Evolutionary conservation across 1,284 basidiomycete species (phyloP).

Genomic region (Sanghuangporus baumii): DNA sequence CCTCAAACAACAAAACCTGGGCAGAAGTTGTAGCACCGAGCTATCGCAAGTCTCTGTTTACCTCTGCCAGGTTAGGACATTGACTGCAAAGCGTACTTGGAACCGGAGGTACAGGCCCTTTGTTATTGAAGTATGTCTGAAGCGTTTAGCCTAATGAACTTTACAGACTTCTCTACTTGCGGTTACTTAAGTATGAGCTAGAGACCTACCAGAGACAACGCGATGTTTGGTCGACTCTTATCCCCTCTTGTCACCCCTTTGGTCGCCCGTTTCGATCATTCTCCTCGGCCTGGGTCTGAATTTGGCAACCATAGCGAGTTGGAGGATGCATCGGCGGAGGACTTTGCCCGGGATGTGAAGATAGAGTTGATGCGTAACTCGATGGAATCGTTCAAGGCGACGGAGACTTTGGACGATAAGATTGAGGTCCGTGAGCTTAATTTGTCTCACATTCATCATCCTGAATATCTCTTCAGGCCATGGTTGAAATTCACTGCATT

Average conservation of each 20-base stretch:
- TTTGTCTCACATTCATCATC: background rate
- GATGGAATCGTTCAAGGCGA: slow-evolving; percentile 58
- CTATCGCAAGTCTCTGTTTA: too few species aligned
- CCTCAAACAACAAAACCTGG: too few species aligned
- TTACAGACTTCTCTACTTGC: background rate
- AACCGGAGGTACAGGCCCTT: too few species aligned
- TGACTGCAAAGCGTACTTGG: too few species aligned
- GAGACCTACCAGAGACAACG: background rate
- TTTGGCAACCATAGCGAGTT: slow-evolving; percentile 29
- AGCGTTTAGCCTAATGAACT: too few species aligned
- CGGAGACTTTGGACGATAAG: slow-evolving; percentile 38
- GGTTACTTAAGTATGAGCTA: background rate
- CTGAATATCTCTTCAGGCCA: slow-evolving; percentile 34
- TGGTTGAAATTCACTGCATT: slow-evolving; percentile 56
- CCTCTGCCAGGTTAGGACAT: too few species aligned
- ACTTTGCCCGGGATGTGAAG: slow-evolving; percentile 66
- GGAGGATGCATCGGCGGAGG: slow-evolving; percentile 51
- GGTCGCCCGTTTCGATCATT: slow-evolving; percentile 42
- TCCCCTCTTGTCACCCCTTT: slow-evolving; percentile 49
- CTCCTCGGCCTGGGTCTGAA: slow-evolving; percentile 25
- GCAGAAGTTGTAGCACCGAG: too few species aligned
- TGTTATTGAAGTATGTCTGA: too few species aligned
- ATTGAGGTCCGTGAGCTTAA: slow-evolving; percentile 41
- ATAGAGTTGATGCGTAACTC: slow-evolving; percentile 65
- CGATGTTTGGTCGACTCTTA: slow-evolving; percentile 46